phyloP scores from a whole-genome alignment of 2,329 filamentous ascomycete species.

The Mycosphaerella arachidis region DNA sequence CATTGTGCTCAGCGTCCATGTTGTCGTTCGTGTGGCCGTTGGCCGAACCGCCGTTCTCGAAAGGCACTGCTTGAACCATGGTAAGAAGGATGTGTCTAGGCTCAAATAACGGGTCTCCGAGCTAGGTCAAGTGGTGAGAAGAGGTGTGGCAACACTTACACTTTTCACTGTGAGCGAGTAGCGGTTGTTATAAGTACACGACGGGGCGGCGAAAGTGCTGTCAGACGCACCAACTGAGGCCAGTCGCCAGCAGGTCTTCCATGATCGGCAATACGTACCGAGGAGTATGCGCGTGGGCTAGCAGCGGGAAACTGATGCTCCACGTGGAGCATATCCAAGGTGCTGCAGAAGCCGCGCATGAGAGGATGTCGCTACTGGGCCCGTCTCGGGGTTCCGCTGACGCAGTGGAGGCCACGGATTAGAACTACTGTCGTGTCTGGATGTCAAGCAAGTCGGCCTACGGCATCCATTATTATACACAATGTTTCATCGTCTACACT shows the following conservation, averaged over 20 bases:
- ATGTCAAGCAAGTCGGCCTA: not conserved
- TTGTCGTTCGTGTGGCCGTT: conserved; percentile 17
- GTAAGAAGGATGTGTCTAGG: conserved; percentile 6
- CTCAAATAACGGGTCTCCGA: not conserved
- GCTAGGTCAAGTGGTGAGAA: not conserved
- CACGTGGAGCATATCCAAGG: not conserved
- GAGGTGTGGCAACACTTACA: not conserved
- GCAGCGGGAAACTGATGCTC: not conserved
- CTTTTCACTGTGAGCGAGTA: not conserved
- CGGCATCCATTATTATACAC: not conserved
- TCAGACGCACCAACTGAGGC: not conserved
- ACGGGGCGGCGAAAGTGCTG: not conserved
- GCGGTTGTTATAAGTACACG: not conserved
- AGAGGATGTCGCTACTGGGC: not conserved
- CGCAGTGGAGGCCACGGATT: not conserved
- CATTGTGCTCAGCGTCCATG: conserved; percentile 13
- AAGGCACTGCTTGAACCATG: conserved; percentile 25
- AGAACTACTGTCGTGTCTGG: not conserved
- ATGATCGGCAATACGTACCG: not conserved
- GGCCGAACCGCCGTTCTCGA: conserved; percentile 18
- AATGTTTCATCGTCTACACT: not conserved
- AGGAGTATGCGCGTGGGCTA: not conserved
- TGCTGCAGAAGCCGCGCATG: not conserved
- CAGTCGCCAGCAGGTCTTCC: not conserved
- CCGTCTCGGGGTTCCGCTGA: not conserved